Percentiles rank a stretch among this genome's conserved stretches.
These are phyloP conservation scores for Linaria vulgaris DNA, from an alignment of 257 asterid species.

Conservation along the genomic window DNA sequence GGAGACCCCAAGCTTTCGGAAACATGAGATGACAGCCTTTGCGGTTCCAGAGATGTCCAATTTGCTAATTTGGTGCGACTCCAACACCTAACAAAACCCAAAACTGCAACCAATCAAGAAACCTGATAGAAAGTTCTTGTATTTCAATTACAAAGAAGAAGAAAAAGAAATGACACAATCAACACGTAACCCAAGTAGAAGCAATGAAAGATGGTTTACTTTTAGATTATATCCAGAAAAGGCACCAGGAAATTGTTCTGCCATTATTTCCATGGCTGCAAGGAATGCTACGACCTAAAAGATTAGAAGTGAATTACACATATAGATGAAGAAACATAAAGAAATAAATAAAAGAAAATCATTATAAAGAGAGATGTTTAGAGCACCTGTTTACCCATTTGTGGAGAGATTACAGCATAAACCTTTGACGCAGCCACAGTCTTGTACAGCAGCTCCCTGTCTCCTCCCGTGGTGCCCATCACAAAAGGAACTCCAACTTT, in stretches of 20 bases:
- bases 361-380: too few relatives aligned
- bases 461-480: conserved; percentile 98
- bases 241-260: conserved; percentile 95
- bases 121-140: background rate
- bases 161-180: conserved; percentile 6
- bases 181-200: background rate
- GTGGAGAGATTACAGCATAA: conserved; percentile 98
- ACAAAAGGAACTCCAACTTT: conserved; percentile 97
- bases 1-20: conserved; percentile 80
- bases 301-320: too few relatives aligned
- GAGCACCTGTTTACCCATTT: conserved; percentile 99
- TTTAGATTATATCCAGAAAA: conserved; percentile 86
- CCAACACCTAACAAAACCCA: conserved; percentile 60
- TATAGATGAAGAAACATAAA: too few relatives aligned
- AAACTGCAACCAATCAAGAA: conserved; percentile 14
- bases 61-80: conserved; percentile 96
- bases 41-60: conserved; percentile 94
- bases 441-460: conserved; percentile 77
- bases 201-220: conserved; percentile 40
- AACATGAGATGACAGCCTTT: conserved; percentile 90
- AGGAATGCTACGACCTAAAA: conserved; percentile 93
- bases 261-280: conserved; percentile 90
- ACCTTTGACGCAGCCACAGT: conserved; percentile 67
- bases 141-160: conserved; percentile 10
- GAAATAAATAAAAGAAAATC: too few relatives aligned